Conservation (phyloP, 148 eudicot species). For the Gaultheria prostrata region DNA sequence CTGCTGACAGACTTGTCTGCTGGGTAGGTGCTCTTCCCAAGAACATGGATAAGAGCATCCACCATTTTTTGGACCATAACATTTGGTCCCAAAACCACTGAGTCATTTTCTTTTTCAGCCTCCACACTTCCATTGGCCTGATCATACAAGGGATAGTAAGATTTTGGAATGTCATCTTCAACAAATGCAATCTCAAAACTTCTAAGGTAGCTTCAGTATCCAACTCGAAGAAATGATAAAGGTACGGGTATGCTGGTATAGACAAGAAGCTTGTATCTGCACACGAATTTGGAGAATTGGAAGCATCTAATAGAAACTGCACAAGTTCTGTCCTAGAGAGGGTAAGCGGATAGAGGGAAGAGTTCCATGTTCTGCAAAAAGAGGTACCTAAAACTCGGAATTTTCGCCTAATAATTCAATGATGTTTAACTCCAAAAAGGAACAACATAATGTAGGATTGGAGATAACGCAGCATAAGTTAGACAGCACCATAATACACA, state of each 20-base stretch:
- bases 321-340: constrained; percentile 75
- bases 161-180: constrained; percentile 32
- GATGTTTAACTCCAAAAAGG: neutral
- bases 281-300: constrained; percentile 52
- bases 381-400: neutral
- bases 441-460: too few relatives aligned
- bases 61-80: constrained; percentile 61
- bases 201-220: constrained; percentile 90
- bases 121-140: constrained; percentile 28
- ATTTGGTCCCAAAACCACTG: constrained; percentile 30
- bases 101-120: constrained; percentile 28
- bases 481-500: neutral
- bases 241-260: constrained; percentile 43
- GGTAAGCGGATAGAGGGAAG: constrained; percentile 59
- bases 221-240: constrained; percentile 66
- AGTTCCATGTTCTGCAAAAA: constrained; percentile 71
- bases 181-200: constrained; percentile 65
- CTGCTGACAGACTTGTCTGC: constrained; percentile 38
- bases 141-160: constrained; percentile 27
- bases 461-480: neutral
- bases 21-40: constrained; percentile 49
- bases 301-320: constrained; percentile 67
- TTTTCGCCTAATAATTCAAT: neutral
- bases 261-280: constrained; percentile 37
- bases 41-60: constrained; percentile 68